Evolutionary conservation across 305 asterid genomes (phyloP).

Genomic region (Ilex paraguariensis): DNA sequence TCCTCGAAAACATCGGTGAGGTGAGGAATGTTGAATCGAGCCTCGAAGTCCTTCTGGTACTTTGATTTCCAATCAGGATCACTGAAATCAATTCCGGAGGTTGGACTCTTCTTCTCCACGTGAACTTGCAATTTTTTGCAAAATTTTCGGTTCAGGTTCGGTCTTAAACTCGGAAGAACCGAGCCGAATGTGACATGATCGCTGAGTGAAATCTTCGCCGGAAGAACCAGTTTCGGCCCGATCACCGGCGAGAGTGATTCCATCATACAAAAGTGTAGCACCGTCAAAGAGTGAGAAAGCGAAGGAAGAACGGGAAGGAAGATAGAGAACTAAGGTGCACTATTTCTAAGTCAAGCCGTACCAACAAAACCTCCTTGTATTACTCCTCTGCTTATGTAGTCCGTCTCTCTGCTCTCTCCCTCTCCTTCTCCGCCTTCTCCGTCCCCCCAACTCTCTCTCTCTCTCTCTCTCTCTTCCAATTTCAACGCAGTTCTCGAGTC

Average conservation of each 20-base stretch:
- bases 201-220: conserved; percentile 11
- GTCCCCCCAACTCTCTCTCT: too few species aligned
- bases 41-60: conserved; percentile 57
- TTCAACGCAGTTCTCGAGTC: too few species aligned
- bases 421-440: too few species aligned
- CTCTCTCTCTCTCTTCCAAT: too few species aligned
- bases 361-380: too few species aligned
- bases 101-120: conserved; percentile 8
- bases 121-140: conserved; percentile 16
- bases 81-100: conserved; percentile 36
- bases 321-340: neutral
- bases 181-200: conserved; percentile 19
- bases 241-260: conserved; percentile 54
- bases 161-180: neutral
- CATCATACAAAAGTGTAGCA: conserved; percentile 20
- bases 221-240: conserved; percentile 31
- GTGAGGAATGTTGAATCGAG: conserved; percentile 66
- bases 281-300: neutral
- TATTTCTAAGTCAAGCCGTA: too few species aligned
- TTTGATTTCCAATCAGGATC: conserved; percentile 70
- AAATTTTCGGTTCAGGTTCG: conserved; percentile 1
- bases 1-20: conserved; percentile 46
- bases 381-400: too few species aligned
- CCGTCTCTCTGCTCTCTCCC: too few species aligned
- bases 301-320: neutral